A percentile compares a stretch with the other conserved stretches of the same genome.
Conservation (phyloP, 306 rosid species). For the Citrullus colocynthis region DNA sequence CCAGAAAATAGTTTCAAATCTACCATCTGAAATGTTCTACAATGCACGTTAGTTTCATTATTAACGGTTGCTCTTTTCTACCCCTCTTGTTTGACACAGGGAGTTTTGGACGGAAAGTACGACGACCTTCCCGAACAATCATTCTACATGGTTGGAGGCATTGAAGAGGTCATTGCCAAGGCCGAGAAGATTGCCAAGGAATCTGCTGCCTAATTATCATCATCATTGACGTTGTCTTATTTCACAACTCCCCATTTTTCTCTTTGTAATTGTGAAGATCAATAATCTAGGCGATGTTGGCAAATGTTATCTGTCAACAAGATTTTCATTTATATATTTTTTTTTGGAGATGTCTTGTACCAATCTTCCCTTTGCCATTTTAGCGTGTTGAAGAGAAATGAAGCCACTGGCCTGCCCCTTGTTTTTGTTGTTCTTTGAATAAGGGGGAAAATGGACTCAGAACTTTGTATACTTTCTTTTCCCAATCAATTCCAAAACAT, state of each 20-base stretch:
- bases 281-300: conserved; percentile 62
- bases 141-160: conserved; percentile 97
- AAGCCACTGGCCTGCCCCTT: conserved; percentile 21
- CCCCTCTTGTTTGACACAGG: conserved; percentile 26
- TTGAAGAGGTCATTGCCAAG: conserved; percentile 87
- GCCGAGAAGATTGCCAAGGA: conserved; percentile 95
- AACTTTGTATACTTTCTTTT: conserved; percentile 29
- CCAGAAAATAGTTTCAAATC: neutral
- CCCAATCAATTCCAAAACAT: conserved; percentile 16
- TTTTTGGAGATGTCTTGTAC: conserved; percentile 19
- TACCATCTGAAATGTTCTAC: neutral
- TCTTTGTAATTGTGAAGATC: conserved; percentile 43
- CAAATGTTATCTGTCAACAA: conserved; percentile 38
- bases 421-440: conserved; percentile 27
- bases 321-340: conserved; percentile 34
- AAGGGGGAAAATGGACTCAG: conserved; percentile 41
- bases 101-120: conserved; percentile 85
- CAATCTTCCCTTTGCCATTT: conserved; percentile 30
- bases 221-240: neutral
- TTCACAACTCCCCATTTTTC: conserved; percentile 9
- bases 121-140: conserved; percentile 88
- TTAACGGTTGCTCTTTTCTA: neutral
- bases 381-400: conserved; percentile 34
- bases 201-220: conserved; percentile 27
- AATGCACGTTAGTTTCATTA: neutral